A percentile compares a stretch with the other conserved stretches of the same genome.
Conservation (phyloP, 2,329 filamentous ascomycete species). For the Ramularia endophylla region DNA sequence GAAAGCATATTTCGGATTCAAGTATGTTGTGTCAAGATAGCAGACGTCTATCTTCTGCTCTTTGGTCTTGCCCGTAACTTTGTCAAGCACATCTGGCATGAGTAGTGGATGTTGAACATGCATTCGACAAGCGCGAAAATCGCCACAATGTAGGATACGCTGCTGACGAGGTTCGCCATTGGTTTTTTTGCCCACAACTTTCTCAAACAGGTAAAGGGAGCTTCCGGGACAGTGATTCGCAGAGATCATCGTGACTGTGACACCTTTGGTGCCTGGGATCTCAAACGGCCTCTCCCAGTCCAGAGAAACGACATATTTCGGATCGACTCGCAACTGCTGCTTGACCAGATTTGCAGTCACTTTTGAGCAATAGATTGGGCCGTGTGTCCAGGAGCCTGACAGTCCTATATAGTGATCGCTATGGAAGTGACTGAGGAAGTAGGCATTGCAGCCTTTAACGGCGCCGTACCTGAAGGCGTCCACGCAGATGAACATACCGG, state of each 20-base stretch:
- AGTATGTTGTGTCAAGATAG: constrained; percentile 95
- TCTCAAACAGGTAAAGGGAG: constrained; percentile 89
- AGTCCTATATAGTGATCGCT: constrained; percentile 96
- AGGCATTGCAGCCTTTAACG: constrained; percentile 84
- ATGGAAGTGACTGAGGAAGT: constrained; percentile 97
- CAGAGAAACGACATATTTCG: constrained; percentile 76
- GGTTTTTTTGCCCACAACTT: constrained; percentile 56
- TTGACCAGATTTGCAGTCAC: constrained; percentile 86
- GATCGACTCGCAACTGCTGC: constrained; percentile 77
- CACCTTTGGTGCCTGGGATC: constrained; percentile 75
- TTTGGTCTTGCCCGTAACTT: constrained; percentile 61
- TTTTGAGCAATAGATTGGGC: constrained; percentile 92
- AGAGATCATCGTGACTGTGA: constrained; percentile 86
- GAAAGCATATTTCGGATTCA: constrained; percentile 93
- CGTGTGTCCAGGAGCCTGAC: constrained; percentile 81
- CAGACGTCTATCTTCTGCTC: constrained; percentile 92
- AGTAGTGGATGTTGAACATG: constrained; percentile 80
- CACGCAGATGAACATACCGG: constrained; percentile 85
- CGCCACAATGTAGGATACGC: constrained; percentile 87
- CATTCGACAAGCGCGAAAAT: constrained; percentile 83
- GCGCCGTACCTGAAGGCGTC: constrained; percentile 95
- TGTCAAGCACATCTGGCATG: constrained; percentile 66
- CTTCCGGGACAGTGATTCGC: constrained; percentile 97
- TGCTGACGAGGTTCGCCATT: constrained; percentile 54
- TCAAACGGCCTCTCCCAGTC: constrained; percentile 78